Conservation (phyloP, 805 yeast genomes). For the Saccharomyces jurei region DNA sequence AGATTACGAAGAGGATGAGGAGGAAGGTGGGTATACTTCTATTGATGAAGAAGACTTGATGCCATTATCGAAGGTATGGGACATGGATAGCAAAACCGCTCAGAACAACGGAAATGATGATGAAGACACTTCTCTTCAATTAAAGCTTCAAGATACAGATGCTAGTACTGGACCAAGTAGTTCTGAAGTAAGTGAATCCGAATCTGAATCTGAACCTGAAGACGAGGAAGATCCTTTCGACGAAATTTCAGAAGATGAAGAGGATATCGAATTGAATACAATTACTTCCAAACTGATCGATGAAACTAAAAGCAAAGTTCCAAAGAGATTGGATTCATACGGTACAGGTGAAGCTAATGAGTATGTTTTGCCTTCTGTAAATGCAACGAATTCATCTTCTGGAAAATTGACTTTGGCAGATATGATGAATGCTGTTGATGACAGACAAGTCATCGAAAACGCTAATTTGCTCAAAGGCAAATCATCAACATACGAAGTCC, state of each 20-base stretch:
- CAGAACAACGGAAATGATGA: conserved; percentile 19
- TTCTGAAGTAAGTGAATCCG: conserved; percentile 7
- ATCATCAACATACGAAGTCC: conserved; percentile 55
- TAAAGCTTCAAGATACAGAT: conserved; percentile 18
- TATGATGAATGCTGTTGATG: conserved; percentile 62
- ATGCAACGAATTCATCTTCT: conserved; percentile 5
- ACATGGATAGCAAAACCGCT: conserved; percentile 47
- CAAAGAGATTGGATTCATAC: conserved; percentile 43
- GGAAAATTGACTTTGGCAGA: conserved; percentile 57
- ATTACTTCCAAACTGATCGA: conserved; percentile 33
- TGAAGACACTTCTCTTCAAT: conserved; percentile 4
- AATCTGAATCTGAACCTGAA: conserved; percentile 11
- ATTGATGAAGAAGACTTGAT: conserved; percentile 69
- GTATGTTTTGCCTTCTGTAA: conserved; percentile 51
- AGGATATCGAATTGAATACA: conserved; percentile 47
- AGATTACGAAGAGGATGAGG: conserved; percentile 36
- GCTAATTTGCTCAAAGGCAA: conserved; percentile 40
- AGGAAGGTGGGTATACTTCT: conserved; percentile 60
- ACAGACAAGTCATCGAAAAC: conserved; percentile 40
- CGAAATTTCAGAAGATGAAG: conserved; percentile 39
- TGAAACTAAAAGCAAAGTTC: conserved; percentile 28
- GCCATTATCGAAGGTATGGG: conserved; percentile 86
- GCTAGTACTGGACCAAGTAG: conserved; percentile 7
- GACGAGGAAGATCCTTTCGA: conserved; percentile 29
- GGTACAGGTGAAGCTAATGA: conserved; percentile 60